Conservation (phyloP, 2,329 filamentous ascomycete species). For the Colletotrichum coccodes region DNA sequence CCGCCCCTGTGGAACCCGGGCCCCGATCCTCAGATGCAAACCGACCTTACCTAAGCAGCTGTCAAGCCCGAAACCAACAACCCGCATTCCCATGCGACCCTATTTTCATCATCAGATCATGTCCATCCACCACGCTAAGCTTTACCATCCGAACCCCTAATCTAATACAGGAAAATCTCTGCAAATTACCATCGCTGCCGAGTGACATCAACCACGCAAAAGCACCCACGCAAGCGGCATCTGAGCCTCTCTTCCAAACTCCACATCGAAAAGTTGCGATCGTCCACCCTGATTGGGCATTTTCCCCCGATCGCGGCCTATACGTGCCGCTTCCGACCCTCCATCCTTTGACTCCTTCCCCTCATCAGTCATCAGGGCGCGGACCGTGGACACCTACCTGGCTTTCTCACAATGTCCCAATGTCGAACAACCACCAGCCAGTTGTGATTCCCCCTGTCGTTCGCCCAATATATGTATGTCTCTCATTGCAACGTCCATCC, state of each 20-base stretch:
- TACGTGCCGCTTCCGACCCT: constrained; percentile 1
- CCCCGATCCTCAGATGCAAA: too few species aligned
- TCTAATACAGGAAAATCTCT: not conserved
- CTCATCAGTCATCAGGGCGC: not conserved
- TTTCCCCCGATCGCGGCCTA: not conserved
- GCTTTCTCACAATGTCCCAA: not conserved
- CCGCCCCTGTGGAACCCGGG: too few species aligned
- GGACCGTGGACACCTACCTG: too few species aligned
- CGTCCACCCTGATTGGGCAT: not conserved
- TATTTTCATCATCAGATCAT: not conserved
- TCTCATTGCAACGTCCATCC: not conserved
- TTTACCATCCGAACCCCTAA: not conserved
- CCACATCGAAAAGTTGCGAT: not conserved
- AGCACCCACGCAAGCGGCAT: not conserved
- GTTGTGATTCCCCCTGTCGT: not conserved
- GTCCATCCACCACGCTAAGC: not conserved
- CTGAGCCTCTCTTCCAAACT: not conserved
- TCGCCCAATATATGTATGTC: not conserved
- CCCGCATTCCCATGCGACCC: not conserved
- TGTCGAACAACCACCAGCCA: not conserved
- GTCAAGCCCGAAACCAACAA: not conserved
- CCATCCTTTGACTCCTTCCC: not conserved
- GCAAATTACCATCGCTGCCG: not conserved
- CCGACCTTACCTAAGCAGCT: not conserved
- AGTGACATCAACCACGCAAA: not conserved